These are phyloP conservation scores for Tricholoma saponaceum DNA, from an alignment of 768 basidiomycete genomes.

Conservation along the genomic window DNA sequence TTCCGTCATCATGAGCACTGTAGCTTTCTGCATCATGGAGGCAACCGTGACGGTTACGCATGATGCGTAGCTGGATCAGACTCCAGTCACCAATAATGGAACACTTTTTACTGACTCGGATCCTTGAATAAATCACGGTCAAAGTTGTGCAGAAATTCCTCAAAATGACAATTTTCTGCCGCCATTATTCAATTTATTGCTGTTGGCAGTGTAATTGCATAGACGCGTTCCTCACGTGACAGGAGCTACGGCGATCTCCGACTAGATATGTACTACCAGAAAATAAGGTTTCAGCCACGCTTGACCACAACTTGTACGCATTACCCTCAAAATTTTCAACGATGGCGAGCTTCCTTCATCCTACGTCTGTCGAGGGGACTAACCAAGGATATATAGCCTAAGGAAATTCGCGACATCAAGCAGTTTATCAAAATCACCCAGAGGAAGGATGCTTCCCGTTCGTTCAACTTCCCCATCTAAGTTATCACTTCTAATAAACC, in stretches of 20 bases:
- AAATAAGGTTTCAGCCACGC: slow-evolving; percentile 36
- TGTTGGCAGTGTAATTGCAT: too few species aligned
- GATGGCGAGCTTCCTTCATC: slow-evolving; percentile 31
- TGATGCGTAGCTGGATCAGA: too few species aligned
- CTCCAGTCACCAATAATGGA: too few species aligned
- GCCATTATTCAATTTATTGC: too few species aligned
- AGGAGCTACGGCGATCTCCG: slow-evolving; percentile 19
- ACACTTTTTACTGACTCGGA: too few species aligned
- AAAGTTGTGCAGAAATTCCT: too few species aligned
- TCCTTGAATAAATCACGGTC: too few species aligned
- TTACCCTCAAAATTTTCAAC: slow-evolving; percentile 34
- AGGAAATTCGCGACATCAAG: slow-evolving; percentile 98
- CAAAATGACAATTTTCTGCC: too few species aligned
- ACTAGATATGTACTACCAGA: slow-evolving; percentile 17
- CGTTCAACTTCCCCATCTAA: slow-evolving; percentile 31
- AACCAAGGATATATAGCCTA: slow-evolving; percentile 56
- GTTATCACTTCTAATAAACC: slow-evolving; percentile 4
- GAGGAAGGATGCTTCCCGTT: slow-evolving; percentile 96
- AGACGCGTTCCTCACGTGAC: background rate
- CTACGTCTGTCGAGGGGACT: background rate
- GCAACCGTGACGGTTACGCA: too few species aligned
- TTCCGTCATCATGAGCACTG: too few species aligned
- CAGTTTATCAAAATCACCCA: slow-evolving; percentile 95
- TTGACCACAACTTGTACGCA: slow-evolving; percentile 13
- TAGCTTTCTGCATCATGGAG: too few species aligned